Percentiles rank a stretch among this genome's conserved stretches.
Evolutionary conservation across 2,329 filamentous ascomycete genomes (phyloP).

Genomic region (Uncinocarpus reesii): DNA sequence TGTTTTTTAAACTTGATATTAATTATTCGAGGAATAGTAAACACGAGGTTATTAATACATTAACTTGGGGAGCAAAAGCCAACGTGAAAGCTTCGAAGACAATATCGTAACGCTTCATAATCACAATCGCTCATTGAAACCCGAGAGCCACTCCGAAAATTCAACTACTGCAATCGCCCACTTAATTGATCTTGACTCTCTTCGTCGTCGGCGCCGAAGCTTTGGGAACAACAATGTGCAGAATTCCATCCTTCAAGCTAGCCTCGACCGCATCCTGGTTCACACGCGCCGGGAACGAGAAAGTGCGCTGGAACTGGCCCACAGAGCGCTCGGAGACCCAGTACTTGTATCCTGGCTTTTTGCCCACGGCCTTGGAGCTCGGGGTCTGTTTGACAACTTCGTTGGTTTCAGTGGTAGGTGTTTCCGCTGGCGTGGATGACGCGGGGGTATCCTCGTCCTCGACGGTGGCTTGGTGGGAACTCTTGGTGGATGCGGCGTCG

Average conservation of each 20-base stretch:
- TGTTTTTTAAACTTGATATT: too few species aligned
- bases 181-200: conserved; percentile 46
- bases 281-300: conserved; percentile 46
- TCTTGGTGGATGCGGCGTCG: conserved; percentile 21
- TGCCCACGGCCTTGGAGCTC: conserved; percentile 15
- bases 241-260: conserved; percentile 48
- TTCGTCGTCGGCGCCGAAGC: conserved; percentile 39
- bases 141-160: too few species aligned
- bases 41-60: too few species aligned
- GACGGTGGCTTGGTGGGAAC: conserved; percentile 40
- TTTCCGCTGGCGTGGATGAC: conserved; percentile 12
- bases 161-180: too few species aligned
- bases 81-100: not conserved
- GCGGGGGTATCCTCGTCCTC: conserved; percentile 37
- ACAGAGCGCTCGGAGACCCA: conserved; percentile 50
- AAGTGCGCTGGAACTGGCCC: conserved; percentile 48
- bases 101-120: too few species aligned
- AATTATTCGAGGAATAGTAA: too few species aligned
- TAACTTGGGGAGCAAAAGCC: too few species aligned
- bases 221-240: conserved; percentile 48
- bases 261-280: conserved; percentile 51
- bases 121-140: too few species aligned
- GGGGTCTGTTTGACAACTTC: conserved; percentile 24
- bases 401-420: conserved; percentile 13
- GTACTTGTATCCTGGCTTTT: conserved; percentile 32